Conservation (phyloP, 2,329 filamentous ascomycete species). For the Alternaria sp. region DNA sequence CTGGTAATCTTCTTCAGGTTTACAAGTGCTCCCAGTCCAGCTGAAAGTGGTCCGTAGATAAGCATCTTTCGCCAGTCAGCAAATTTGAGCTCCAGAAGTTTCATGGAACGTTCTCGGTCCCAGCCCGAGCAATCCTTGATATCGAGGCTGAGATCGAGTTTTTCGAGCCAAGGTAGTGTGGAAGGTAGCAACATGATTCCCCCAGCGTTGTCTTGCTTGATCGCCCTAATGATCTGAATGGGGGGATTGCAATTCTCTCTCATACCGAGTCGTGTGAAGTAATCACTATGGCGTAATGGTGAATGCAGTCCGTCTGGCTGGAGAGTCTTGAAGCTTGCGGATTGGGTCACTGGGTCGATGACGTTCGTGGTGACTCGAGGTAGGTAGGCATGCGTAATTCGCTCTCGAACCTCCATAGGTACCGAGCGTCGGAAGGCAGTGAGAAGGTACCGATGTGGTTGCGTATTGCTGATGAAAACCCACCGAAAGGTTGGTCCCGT, state of each 20-base stretch:
- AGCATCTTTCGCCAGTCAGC: neutral
- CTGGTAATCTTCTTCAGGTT: neutral
- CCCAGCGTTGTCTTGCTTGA: neutral
- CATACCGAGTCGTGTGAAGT: neutral
- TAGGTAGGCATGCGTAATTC: neutral
- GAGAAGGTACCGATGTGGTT: conserved; percentile 1
- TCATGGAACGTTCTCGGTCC: neutral
- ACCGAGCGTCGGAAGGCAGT: neutral
- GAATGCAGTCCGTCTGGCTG: fast-evolving
- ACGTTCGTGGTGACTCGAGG: neutral
- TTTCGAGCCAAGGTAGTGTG: neutral
- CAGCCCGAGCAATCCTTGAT: neutral
- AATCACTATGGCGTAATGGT: neutral
- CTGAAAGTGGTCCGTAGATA: neutral
- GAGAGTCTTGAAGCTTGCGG: fast-evolving
- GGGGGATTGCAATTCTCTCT: too few relatives aligned
- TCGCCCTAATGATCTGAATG: fast-evolving
- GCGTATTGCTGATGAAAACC: neutral
- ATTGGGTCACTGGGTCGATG: neutral
- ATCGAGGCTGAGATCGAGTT: neutral
- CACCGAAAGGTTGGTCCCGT: neutral
- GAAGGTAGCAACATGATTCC: neutral
- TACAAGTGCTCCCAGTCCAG: neutral
- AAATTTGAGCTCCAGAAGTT: too few relatives aligned
- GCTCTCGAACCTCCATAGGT: neutral